Evolutionary conservation across 805 yeast genomes (phyloP), one percentile per base, ranked within the genome.

Genomic region (Saccharomycodes ludwigii): DNA sequence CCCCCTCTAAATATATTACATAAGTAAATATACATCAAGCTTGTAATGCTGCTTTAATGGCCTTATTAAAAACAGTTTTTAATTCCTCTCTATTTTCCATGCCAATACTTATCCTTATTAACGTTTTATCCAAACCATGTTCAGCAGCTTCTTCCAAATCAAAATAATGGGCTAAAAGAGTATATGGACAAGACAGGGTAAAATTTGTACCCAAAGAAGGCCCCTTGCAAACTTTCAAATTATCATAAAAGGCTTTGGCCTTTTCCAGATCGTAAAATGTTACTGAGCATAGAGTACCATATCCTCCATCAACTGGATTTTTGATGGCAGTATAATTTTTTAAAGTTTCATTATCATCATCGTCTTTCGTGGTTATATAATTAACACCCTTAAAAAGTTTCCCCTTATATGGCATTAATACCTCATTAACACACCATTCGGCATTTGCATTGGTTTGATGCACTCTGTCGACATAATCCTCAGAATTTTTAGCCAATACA

Each of bases 141-240:
- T 70, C 60, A 33, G 68, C 81, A 15, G 79, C 75, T 47, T 74
- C 86, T 38, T 80, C 88, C 33, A 84, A 56, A 51, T 83, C 95
- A 35, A 62, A 65, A 51, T 73, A 84, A 51, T 83, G 94, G 2
- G 93, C 94, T 40, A 83, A 61, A 32, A 82, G 72, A 6, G 91
- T 67, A 53, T 83, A 83, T 6, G 94, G 94, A 49, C 88, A 82
- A 8, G 83, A 83, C 43, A 83, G 60, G 0, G 94, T 78, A 59
- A 83, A 83, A 56, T 83, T 83, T 1, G 94, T 83, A 12, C 94
- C 94, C 42, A 83, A 66, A 21, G 86, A 76, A 6, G 94, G 94
- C 3, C 94, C 94, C 55, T 83, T 83, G 22, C 26, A 31, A 17
- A 37, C 38, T 28, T 21, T 30, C 31, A 27, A 23, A 15, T 36